Conservation (phyloP, 495 filamentous ascomycete genomes). For the Lepraria neglecta region DNA sequence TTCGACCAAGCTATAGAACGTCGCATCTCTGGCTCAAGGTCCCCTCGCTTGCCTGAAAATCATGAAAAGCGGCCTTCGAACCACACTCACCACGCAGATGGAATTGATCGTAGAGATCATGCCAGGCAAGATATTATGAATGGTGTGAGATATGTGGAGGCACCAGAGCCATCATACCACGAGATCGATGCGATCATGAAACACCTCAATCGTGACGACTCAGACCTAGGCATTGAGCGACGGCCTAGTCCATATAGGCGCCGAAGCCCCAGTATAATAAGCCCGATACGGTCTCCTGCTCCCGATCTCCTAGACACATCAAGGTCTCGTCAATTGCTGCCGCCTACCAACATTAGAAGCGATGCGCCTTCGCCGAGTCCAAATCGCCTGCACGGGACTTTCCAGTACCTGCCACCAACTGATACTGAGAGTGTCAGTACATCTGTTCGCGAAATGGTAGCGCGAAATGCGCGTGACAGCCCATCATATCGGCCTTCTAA, state of each 20-base stretch:
- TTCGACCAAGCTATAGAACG: constrained; percentile 8
- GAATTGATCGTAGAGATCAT: constrained; percentile 15
- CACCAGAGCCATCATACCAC: constrained; percentile 59
- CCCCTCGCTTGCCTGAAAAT: neutral
- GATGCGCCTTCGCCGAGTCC: constrained; percentile 75
- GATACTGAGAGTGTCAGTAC: constrained; percentile 26
- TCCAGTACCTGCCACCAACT: constrained; percentile 35
- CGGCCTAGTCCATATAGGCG: constrained; percentile 36
- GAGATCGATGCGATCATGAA: constrained; percentile 85
- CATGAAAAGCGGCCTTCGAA: neutral
- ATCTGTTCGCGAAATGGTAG: constrained; percentile 23
- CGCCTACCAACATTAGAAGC: constrained; percentile 52
- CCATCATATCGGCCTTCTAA: constrained; percentile 27
- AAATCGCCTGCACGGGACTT: constrained; percentile 47
- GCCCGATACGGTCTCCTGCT: constrained; percentile 34
- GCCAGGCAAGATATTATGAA: constrained; percentile 18
- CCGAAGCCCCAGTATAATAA: constrained; percentile 17
- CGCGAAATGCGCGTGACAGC: constrained; percentile 22
- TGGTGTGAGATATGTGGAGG: constrained; percentile 32
- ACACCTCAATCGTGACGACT: constrained; percentile 64
- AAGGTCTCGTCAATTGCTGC: constrained; percentile 51
- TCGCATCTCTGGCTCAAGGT: neutral
- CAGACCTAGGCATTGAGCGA: constrained; percentile 64
- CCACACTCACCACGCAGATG: neutral
- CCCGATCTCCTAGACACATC: constrained; percentile 38